A percentile compares a stretch with the other conserved stretches of the same genome.
These are phyloP conservation scores for Stagonosporopsis chrysanthemi DNA, from an alignment of 2,329 filamentous ascomycete genomes.

Conservation along the genomic window DNA sequence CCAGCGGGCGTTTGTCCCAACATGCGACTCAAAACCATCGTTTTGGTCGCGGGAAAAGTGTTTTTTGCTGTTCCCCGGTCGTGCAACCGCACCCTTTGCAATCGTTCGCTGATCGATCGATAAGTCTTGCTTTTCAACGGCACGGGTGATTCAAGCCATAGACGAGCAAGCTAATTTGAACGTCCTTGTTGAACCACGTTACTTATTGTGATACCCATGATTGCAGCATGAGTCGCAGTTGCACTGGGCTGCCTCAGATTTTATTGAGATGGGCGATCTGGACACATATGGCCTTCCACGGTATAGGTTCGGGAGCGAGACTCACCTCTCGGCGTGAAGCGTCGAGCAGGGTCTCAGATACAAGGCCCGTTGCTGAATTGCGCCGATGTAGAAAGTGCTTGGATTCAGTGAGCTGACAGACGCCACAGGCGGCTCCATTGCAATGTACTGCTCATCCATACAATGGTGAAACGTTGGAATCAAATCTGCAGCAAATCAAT, in stretches of 20 bases:
- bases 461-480: neutral
- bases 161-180: constrained; percentile 20
- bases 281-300: neutral
- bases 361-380: neutral
- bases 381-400: neutral
- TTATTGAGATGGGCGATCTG: constrained; percentile 8
- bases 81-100: constrained; percentile 19
- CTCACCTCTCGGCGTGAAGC: neutral
- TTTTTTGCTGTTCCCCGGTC: constrained; percentile 21
- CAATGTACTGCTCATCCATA: neutral
- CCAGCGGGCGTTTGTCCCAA: constrained; percentile 17
- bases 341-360: neutral
- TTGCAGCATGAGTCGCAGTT: constrained; percentile 12
- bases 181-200: constrained; percentile 14
- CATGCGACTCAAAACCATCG: constrained; percentile 8
- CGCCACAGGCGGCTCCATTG: constrained; percentile 2
- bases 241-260: constrained; percentile 6
- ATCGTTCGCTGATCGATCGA: constrained; percentile 16
- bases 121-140: constrained; percentile 21
- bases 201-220: constrained; percentile 18
- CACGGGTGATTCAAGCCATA: constrained; percentile 11
- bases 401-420: constrained; percentile 2
- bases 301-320: neutral
- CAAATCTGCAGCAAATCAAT: neutral
- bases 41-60: constrained; percentile 13